phyloP scores from a whole-genome alignment of 164 flowering plant species.

The Sextonia rubra region DNA sequence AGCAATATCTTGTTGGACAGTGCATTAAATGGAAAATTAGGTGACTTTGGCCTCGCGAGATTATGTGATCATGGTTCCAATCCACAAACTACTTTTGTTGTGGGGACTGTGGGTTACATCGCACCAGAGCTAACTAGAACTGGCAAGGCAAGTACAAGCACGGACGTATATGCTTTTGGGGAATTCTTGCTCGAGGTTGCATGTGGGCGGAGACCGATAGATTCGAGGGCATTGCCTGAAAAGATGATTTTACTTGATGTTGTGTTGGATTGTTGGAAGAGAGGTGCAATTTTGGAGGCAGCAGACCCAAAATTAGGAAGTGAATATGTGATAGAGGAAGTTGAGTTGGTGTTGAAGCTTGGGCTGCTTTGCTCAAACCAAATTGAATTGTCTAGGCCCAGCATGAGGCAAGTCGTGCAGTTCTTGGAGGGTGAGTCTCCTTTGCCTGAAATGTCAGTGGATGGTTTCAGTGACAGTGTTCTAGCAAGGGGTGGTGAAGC shows the following conservation, averaged over 20 bases:
- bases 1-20: conserved; percentile 17
- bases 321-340: conserved; percentile 13
- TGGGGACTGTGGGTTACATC: conserved; percentile 11
- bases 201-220: conserved; percentile 5
- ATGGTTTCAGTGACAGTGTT: background rate
- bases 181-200: conserved; percentile 19
- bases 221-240: background rate
- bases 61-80: conserved; percentile 13
- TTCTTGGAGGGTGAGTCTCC: conserved; percentile 2
- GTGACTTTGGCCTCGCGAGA: conserved; percentile 21
- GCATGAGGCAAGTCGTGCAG: conserved; percentile 10
- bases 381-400: conserved; percentile 5
- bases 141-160: conserved; percentile 10
- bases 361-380: conserved; percentile 28
- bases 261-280: background rate
- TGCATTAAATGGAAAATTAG: conserved; percentile 8
- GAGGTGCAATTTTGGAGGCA: background rate
- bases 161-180: conserved; percentile 16
- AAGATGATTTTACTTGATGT: background rate
- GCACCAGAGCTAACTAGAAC: conserved; percentile 15
- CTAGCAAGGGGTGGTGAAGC: background rate
- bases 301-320: background rate
- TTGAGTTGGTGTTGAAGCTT: conserved; percentile 15
- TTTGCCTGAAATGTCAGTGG: background rate
- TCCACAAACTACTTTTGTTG: conserved; percentile 9